Percentiles rank a stretch among this genome's conserved stretches.
Evolutionary conservation across 192 early-diverging fungal species (phyloP).

Genomic region (Coemansia sp.): DNA sequence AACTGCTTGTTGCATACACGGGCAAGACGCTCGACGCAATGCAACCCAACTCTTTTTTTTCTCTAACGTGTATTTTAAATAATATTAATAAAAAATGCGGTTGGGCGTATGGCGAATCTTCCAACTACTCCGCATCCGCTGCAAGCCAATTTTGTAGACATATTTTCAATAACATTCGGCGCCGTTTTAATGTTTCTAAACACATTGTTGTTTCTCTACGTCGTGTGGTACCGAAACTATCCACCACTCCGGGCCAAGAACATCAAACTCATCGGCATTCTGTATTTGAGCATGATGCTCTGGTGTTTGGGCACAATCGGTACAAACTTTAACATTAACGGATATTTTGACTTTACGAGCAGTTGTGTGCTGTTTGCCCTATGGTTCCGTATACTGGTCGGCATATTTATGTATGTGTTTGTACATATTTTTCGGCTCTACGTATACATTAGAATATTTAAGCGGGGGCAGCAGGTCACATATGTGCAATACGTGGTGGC

Average conservation of each 20-base stretch:
- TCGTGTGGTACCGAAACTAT: conserved; percentile 21
- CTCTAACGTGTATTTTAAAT: background rate
- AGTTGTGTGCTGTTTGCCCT: conserved; percentile 35
- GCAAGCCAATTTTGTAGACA: conserved; percentile 1
- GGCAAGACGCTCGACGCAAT: too few relatives aligned
- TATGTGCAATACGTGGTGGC: conserved; percentile 10
- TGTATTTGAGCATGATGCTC: conserved; percentile 34
- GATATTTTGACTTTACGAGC: conserved; percentile 1
- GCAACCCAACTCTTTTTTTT: background rate
- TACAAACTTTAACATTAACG: conserved; percentile 32
- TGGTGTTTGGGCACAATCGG: conserved; percentile 44
- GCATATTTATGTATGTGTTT: conserved; percentile 32
- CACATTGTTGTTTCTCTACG: conserved; percentile 31
- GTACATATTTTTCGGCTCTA: conserved; percentile 38
- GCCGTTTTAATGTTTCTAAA: conserved; percentile 29
- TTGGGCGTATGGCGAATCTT: background rate
- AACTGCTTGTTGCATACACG: too few relatives aligned
- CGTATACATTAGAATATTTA: conserved; percentile 44
- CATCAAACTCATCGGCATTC: conserved; percentile 24
- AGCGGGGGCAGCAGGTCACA: conserved; percentile 12
- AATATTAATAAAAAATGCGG: background rate
- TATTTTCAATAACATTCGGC: conserved; percentile 18
- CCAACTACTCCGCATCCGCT: background rate
- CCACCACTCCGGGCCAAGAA: conserved; percentile 47
- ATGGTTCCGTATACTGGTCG: conserved; percentile 40